Base-by-base conservation (phyloP, 306 rosid species). In the Sophora flavescens region DNA sequence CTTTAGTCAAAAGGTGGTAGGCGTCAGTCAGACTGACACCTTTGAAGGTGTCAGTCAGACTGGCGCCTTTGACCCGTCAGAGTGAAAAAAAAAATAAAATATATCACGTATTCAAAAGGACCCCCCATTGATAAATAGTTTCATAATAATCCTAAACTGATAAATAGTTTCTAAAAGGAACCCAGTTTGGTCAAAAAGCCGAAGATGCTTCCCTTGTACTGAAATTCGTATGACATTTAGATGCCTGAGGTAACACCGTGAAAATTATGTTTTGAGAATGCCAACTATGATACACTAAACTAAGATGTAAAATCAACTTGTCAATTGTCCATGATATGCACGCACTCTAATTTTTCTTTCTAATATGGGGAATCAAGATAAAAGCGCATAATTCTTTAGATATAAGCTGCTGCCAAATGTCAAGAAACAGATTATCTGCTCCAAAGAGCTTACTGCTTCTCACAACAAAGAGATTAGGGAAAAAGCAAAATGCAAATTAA, bases 321-420 rank as follows among this genome's bases (percentile, higher is more conserved):
- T 64, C 79, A 9, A 32, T 53, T 63, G 30, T 53, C 65, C 35
- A 38, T 39, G 45, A 62, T n/a, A 35, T 59, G 42, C 8, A 35
- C 3, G 14, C 75, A 80, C 35, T 73, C 6, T 41, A 74, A 17
- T 74, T 71, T 67, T 59, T 15, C 64, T 39, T 66, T 74, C 28
- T 47, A 28, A 74, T 8, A 11, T 0, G 22, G 41, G 54, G 77
- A 76, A 82, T 76, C 17, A 61, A 42, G 14, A 3, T 4, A 56
- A 70, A 63, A 83, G 35, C 7, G 51, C 66, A 69, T 56, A 28
- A 50, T 56, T 69, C 61, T 66, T 33, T 65, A 22, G 57, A 71
- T 84, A 76, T n/a, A n/a, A n/a, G n/a, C n/a, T 72, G 72, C 30
- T 66, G 80, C 38, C 64, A 71, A 32, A 64, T 59, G 64, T 63